These are phyloP conservation scores for Calycina marina DNA, from an alignment of 2,329 filamentous ascomycete genomes.

Conservation along the genomic window DNA sequence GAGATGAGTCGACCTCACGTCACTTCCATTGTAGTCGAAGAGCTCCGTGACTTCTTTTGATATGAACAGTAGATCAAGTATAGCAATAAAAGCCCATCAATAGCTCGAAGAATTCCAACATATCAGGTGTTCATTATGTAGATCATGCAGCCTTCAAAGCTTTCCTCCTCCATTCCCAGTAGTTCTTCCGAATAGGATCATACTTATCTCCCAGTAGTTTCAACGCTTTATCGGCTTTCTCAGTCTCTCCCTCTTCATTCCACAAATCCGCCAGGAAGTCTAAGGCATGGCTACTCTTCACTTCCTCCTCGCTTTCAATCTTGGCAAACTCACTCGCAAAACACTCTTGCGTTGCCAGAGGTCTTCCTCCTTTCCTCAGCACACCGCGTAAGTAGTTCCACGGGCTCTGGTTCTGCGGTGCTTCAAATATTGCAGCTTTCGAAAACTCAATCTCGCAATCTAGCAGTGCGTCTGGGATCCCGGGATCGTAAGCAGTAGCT, in stretches of 20 bases:
- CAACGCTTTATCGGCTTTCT: conserved; percentile 55
- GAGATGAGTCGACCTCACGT: too few relatives aligned
- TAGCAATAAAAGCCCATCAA: too few relatives aligned
- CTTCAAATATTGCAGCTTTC: conserved; percentile 56
- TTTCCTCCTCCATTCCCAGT: conserved; percentile 65
- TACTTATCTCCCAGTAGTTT: conserved; percentile 67
- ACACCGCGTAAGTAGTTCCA: conserved; percentile 87
- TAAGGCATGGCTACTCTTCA: conserved; percentile 50
- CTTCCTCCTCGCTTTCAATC: conserved; percentile 33
- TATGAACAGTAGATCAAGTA: too few relatives aligned
- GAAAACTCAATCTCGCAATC: conserved; percentile 65
- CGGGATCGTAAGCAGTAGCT: conserved; percentile 36
- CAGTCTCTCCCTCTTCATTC: conserved; percentile 36
- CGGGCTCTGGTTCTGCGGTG: conserved; percentile 84
- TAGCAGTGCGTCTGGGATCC: conserved; percentile 46
- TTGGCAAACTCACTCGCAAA: conserved; percentile 39
- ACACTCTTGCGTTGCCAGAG: conserved; percentile 29
- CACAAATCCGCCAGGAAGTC: conserved; percentile 59
- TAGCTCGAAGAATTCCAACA: too few relatives aligned
- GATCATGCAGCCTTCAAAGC: conserved; percentile 9
- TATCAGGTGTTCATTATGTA: too few relatives aligned
- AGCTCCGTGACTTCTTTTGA: too few relatives aligned
- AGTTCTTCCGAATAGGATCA: conserved; percentile 81
- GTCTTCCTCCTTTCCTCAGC: conserved; percentile 47
- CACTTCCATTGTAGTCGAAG: too few relatives aligned